These are phyloP conservation scores for Copromyces sp. DNA, from an alignment of 495 filamentous ascomycete genomes.

Conservation along the genomic window DNA sequence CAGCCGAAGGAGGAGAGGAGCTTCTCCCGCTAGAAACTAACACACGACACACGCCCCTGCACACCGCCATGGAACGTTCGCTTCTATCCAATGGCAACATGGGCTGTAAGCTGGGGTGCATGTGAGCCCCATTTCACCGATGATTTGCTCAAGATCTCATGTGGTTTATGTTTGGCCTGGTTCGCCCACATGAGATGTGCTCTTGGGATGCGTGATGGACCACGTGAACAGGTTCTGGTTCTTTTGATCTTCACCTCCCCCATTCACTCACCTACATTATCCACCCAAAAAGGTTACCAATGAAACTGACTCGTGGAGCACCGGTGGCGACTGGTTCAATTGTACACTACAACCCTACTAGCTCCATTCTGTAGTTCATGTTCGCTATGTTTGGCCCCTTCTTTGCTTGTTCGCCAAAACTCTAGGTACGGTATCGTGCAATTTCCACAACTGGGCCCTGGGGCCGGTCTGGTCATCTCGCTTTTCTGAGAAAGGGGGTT, in stretches of 20 bases:
- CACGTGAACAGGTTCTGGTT: neutral
- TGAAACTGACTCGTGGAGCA: neutral
- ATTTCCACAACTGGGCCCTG: neutral
- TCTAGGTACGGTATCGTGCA: neutral
- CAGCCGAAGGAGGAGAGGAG: neutral
- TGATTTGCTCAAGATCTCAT: neutral
- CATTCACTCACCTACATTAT: neutral
- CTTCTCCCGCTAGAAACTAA: neutral
- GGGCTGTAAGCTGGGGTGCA: neutral
- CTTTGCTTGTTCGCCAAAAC: neutral
- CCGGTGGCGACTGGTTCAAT: neutral
- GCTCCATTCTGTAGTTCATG: neutral
- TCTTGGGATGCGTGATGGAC: neutral
- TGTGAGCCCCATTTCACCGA: neutral
- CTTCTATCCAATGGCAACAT: neutral
- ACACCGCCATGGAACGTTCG: neutral
- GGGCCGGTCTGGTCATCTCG: neutral
- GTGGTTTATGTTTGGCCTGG: neutral
- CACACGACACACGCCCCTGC: neutral
- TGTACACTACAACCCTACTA: neutral
- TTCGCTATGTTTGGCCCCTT: neutral
- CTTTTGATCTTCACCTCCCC: slow-evolving; percentile 1
- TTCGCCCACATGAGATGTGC: neutral
- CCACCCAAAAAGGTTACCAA: neutral
- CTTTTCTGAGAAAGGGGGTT: neutral